phyloP scores from a whole-genome alignment of 2,329 filamentous ascomycete species.

The Botrytis fabae region DNA sequence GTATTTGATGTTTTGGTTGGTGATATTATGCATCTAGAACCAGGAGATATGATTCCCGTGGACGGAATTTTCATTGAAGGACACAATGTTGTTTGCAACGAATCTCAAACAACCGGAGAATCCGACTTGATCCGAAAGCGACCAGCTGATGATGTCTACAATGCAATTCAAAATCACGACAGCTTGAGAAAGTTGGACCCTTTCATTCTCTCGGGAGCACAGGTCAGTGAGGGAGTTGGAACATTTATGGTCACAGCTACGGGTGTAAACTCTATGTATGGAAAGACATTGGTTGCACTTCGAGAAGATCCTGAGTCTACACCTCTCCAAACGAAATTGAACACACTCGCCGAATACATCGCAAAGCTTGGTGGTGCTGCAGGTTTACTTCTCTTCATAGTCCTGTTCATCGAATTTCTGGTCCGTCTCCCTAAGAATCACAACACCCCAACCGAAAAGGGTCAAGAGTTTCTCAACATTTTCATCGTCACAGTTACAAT shows the following conservation, averaged over 20 bases:
- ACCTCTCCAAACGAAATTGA: slow-evolving; percentile 75
- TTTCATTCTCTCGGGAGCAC: slow-evolving; percentile 78
- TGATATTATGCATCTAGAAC: slow-evolving; percentile 71
- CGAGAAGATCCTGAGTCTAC: slow-evolving; percentile 76
- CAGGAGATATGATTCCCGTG: slow-evolving; percentile 70
- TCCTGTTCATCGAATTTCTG: slow-evolving; percentile 76
- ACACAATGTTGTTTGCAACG: slow-evolving; percentile 67
- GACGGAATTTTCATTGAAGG: slow-evolving; percentile 70
- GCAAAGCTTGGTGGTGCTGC: slow-evolving; percentile 72
- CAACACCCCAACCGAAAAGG: slow-evolving; percentile 54
- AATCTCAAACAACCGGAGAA: slow-evolving; percentile 76
- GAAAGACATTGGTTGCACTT: slow-evolving; percentile 76
- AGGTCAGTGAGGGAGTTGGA: slow-evolving; percentile 74
- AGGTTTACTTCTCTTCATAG: slow-evolving; percentile 73
- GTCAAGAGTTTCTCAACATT: slow-evolving; percentile 61
- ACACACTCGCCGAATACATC: slow-evolving; percentile 75
- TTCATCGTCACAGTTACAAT: slow-evolving; percentile 66
- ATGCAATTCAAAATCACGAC: slow-evolving; percentile 60
- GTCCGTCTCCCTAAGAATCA: slow-evolving; percentile 56
- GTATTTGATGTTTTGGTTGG: slow-evolving; percentile 72
- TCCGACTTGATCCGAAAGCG: slow-evolving; percentile 71
- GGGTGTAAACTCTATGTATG: slow-evolving; percentile 72
- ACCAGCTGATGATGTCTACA: slow-evolving; percentile 62
- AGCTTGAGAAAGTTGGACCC: slow-evolving; percentile 68
- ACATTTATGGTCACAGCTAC: slow-evolving; percentile 74